phyloP scores from a whole-genome alignment of 179 eudicot genomes.

The Corrigiola litoralis region DNA sequence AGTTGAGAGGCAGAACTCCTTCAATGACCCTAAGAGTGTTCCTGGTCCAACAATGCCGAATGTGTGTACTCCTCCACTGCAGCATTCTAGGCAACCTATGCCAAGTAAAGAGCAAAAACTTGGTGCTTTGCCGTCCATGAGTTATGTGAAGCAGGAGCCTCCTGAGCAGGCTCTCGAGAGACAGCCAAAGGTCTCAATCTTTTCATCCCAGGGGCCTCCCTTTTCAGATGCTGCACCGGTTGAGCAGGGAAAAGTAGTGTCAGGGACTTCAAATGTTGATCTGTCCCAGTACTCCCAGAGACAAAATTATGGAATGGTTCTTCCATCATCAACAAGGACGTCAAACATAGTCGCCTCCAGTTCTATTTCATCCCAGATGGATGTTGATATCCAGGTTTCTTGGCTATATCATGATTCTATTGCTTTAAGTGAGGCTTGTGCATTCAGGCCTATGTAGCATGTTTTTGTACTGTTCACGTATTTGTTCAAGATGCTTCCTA shows the following conservation, averaged over 20 bases:
- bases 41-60: conserved; percentile 37
- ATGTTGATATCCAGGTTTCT: conserved; percentile 39
- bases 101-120: conserved; percentile 40
- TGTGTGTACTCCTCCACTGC: conserved; percentile 31
- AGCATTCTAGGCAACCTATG: conserved; percentile 53
- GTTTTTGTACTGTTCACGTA: too few relatives aligned
- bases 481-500: too few relatives aligned
- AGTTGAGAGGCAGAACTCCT: conserved; percentile 43
- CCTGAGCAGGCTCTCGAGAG: conserved; percentile 54
- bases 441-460: too few relatives aligned
- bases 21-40: conserved; percentile 41
- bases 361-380: conserved; percentile 34
- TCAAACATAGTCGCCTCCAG: conserved; percentile 25
- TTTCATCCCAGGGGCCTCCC: conserved; percentile 42
- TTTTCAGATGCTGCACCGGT: conserved; percentile 34
- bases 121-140: conserved; percentile 38
- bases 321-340: conserved; percentile 24
- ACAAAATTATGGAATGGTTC: conserved; percentile 41
- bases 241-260: conserved; percentile 51
- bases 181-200: conserved; percentile 40
- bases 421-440: too few relatives aligned
- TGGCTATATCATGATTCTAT: not conserved
- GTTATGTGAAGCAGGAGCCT: conserved; percentile 64
- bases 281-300: conserved; percentile 31
- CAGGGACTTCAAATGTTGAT: conserved; percentile 22